phyloP scores from a whole-genome alignment of 2,329 filamentous ascomycete genomes.

The Colletotrichum gloeosporioides region DNA sequence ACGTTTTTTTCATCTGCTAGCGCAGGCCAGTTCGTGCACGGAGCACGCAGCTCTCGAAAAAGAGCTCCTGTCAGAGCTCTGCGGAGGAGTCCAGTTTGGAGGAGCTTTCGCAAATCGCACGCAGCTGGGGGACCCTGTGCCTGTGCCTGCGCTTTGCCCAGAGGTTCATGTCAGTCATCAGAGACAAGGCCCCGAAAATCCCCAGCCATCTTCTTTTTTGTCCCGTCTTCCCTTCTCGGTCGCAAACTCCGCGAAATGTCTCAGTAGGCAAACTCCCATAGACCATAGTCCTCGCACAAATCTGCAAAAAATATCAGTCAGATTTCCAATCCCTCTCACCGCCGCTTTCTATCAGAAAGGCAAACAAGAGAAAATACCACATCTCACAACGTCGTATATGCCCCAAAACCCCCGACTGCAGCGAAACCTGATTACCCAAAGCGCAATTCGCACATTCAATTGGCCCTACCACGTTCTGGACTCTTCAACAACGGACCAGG shows the following conservation, averaged over 20 bases:
- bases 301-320: neutral
- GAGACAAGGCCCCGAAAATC: neutral
- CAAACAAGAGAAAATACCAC: neutral
- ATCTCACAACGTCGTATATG: neutral
- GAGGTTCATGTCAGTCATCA: neutral
- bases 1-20: neutral
- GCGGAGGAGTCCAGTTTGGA: neutral
- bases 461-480: neutral
- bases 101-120: neutral
- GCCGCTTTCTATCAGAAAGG: neutral
- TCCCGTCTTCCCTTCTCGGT: neutral
- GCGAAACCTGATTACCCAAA: neutral
- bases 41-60: neutral
- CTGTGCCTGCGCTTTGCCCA: neutral
- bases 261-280: neutral
- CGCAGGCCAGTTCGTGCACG: neutral
- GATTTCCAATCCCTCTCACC: neutral
- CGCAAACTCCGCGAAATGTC: neutral
- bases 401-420: neutral
- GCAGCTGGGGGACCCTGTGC: neutral
- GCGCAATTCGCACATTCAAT: neutral
- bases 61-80: neutral
- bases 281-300: neutral
- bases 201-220: constrained; percentile 5
- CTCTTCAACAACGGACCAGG: neutral